These are phyloP conservation scores for Colletotrichum filicis DNA, from an alignment of 2,329 filamentous ascomycete genomes.

Conservation along the genomic window DNA sequence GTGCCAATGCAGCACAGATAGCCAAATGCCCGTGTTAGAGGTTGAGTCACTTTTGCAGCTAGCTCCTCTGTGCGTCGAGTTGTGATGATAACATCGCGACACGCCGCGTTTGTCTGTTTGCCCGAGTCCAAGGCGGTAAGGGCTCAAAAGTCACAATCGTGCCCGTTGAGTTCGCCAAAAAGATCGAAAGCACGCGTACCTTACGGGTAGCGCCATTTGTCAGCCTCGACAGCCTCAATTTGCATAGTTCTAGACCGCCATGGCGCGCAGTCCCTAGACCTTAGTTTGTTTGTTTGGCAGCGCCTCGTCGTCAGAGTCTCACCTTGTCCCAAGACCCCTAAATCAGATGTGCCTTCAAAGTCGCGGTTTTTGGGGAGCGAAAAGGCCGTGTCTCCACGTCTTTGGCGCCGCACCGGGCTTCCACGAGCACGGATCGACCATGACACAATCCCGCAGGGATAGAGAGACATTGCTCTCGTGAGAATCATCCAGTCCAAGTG, in stretches of 20 bases:
- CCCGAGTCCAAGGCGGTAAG: constrained; percentile 18
- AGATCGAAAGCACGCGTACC: neutral
- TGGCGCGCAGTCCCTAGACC: constrained; percentile 7
- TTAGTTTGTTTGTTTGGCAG: constrained; percentile 9
- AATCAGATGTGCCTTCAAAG: neutral
- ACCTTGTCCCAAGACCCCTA: constrained; percentile 20
- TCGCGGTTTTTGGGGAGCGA: constrained; percentile 6
- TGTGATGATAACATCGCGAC: neutral
- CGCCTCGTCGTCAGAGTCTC: constrained; percentile 30
- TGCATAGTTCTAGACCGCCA: constrained; percentile 18
- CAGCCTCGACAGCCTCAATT: constrained; percentile 12
- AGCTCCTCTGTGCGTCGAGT: neutral
- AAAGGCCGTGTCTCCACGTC: constrained; percentile 3
- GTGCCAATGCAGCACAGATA: constrained; percentile 7
- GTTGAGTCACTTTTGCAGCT: constrained; percentile 9
- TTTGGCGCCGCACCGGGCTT: constrained; percentile 5
- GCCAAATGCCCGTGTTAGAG: constrained; percentile 7
- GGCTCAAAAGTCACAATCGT: neutral
- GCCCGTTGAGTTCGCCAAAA: neutral
- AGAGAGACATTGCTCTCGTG: constrained; percentile 1
- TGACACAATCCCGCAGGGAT: constrained; percentile 18
- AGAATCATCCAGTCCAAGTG: neutral
- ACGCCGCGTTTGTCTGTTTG: neutral
- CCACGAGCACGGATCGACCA: constrained; percentile 24
- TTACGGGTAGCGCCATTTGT: neutral